Evolutionary conservation across 1,139 yeast genomes (phyloP).

Genomic region (Yamadazyma oceani): DNA sequence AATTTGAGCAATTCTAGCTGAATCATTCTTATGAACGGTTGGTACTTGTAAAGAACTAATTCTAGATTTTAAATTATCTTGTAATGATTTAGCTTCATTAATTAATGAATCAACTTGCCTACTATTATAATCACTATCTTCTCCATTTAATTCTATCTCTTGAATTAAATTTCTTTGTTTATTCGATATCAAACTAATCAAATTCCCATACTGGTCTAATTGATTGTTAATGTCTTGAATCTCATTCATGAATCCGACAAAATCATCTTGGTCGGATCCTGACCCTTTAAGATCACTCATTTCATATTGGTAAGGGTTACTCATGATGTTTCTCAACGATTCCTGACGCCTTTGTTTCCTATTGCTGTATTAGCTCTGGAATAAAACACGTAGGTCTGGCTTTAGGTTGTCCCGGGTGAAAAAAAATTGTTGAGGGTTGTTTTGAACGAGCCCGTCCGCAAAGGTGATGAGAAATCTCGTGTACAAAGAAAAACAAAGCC

Average conservation of each 20-base stretch:
- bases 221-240: conserved; percentile 80
- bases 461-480: neutral
- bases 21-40: conserved; percentile 66
- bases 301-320: conserved; percentile 36
- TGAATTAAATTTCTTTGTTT: conserved; percentile 82
- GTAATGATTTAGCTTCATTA: conserved; percentile 77
- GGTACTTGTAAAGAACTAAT: conserved; percentile 71
- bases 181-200: conserved; percentile 75
- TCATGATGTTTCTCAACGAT: too few relatives aligned
- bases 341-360: too few relatives aligned
- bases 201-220: conserved; percentile 74
- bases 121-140: conserved; percentile 68
- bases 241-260: conserved; percentile 77
- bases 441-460: conserved; percentile 1
- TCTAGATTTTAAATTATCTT: conserved; percentile 69
- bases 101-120: conserved; percentile 76
- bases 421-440: neutral
- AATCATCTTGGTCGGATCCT: conserved; percentile 48
- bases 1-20: conserved; percentile 85
- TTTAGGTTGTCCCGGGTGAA: neutral
- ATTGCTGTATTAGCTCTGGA: neutral
- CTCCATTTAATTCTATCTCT: conserved; percentile 74
- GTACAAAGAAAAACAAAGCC: neutral
- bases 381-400: too few relatives aligned
- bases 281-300: conserved; percentile 30